Base-by-base conservation (phyloP, 2,329 filamentous ascomycete genomes). In the Shiraia sp. region DNA sequence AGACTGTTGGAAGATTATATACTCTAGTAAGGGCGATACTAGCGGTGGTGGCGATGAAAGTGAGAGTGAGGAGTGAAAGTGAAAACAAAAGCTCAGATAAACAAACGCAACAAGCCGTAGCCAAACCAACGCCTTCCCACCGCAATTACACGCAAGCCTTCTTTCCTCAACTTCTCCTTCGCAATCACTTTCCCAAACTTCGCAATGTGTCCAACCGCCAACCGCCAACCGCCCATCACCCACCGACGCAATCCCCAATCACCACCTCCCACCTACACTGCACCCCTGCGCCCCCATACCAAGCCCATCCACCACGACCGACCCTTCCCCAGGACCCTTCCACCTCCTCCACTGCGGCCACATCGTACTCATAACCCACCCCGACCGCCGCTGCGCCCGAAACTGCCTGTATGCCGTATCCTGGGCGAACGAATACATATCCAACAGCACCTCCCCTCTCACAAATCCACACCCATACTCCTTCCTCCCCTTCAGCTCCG, bases 291-390 rank as follows among this genome's bases (percentile, higher is more conserved):
- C 29, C 6, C 17, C 33, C 16, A 9, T 25, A n/a, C n/a, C n/a
- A n/a, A n/a, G n/a, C n/a, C n/a, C n/a, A n/a, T n/a, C n/a, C n/a
- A n/a, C 25, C 2, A 10, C 13, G 19, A 32, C 19, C 3, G 10
- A 16, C 17, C 6, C 6, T 1, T 16, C 27, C 5, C 22, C 28
- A 2, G 22, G 23, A 16, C 29, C 33, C 2, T 44, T 51, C 22
- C 55, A 59, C 22, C 39, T 55, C 26, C 46, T 59, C 12, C n/a
- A 19, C 13, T 59, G 53, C 37, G 55, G 55, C 8, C 55, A 59
- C 19, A 34, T 57, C 10, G 42, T 53, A n/a, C 39, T 22, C 13
- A 22, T 57, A 4, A 34, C 48, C 28, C 34, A 23, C 16, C 1
- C n/a, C 1, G 45, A 55, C 30, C 25, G 30, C 4, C 43, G 42